Percentiles rank a stretch among this genome's conserved stretches.
Evolutionary conservation across 768 basidiomycete species (phyloP).

Genomic region (Xerocomellus intermedius): DNA sequence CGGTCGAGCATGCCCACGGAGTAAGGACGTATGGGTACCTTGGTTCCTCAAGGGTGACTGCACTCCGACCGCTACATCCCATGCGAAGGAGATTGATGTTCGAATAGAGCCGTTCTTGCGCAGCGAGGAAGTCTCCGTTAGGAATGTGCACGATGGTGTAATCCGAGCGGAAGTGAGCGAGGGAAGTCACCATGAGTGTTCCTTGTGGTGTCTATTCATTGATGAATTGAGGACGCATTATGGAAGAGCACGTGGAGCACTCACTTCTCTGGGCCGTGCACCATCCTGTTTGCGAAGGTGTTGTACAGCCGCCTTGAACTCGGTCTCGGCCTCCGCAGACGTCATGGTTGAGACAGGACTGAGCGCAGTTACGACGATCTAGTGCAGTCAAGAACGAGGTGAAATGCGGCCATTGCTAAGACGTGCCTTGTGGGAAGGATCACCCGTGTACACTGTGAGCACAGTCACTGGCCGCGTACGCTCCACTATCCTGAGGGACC

Average conservation of each 20-base stretch:
- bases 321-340: slow-evolving; percentile 43
- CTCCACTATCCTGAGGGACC: slow-evolving; percentile 57
- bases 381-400: slow-evolving; percentile 14
- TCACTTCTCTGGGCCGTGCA: slow-evolving; percentile 69
- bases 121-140: slow-evolving; percentile 57
- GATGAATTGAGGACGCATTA: slow-evolving; percentile 8
- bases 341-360: slow-evolving; percentile 43
- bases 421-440: slow-evolving; percentile 61
- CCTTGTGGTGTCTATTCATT: slow-evolving; percentile 57
- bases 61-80: slow-evolving; percentile 77
- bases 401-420: background rate
- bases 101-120: slow-evolving; percentile 67
- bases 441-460: slow-evolving; percentile 76
- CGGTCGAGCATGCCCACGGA: slow-evolving; percentile 4
- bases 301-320: slow-evolving; percentile 63
- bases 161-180: slow-evolving; percentile 86
- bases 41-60: slow-evolving; percentile 75
- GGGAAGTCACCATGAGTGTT: slow-evolving; percentile 74
- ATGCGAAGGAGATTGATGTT: slow-evolving; percentile 85
- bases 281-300: slow-evolving; percentile 61
- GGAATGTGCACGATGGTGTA: slow-evolving; percentile 82
- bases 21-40: slow-evolving; percentile 37
- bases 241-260: slow-evolving; percentile 2
- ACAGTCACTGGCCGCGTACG: slow-evolving; percentile 57
- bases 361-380: slow-evolving; percentile 64